Base-by-base conservation (phyloP, 2,329 filamentous ascomycete genomes). In the Nothophoma quercina region DNA sequence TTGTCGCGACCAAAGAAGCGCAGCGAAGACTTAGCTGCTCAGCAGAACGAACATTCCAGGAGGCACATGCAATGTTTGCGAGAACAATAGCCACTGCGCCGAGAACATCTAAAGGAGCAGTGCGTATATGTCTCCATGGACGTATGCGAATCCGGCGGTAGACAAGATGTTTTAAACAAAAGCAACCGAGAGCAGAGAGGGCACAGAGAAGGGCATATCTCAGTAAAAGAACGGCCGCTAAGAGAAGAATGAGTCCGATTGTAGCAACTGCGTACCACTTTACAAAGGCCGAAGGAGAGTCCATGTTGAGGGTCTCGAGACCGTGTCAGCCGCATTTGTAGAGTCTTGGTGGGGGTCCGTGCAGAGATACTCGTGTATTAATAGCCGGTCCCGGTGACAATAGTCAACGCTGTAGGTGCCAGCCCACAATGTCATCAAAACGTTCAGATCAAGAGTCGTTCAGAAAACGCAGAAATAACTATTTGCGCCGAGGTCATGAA, bases 371-470 rank as follows among this genome's bases (percentile, higher is more conserved):
- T 36, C 18, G 34, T 13, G n/a, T 23, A 36, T 36, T 23, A 36
- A 36, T 36, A 36, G 19, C 19, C 23, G 18, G 19, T 19, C 23
- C 18, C n/a, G n/a, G n/a, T n/a, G n/a, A n/a, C n/a, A n/a, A n/a
- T n/a, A n/a, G n/a, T n/a, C n/a, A n/a, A n/a, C n/a, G n/a, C n/a
- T n/a, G n/a, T n/a, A n/a, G 23, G 34, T 36, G 18, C 19, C 34
- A 18, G 10, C 2, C 34, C 18, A 36, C 34, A 23, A 62, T 62
- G 29, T 35, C 49, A 38, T 54, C 21, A 7, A 62, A 51, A 58
- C 54, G 58, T 40, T 55, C 53, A 23, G 7, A 63, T 30, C 45
- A 59, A 23, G 51, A 63, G 30, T 59, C 47, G 7, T 60, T 63
- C 38, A 13, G 34, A 4, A 63, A 63, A 44, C 21, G 45, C 16